Base-by-base conservation (phyloP, 371 early-diverging fungal species). In the Scutellospora calospora region DNA sequence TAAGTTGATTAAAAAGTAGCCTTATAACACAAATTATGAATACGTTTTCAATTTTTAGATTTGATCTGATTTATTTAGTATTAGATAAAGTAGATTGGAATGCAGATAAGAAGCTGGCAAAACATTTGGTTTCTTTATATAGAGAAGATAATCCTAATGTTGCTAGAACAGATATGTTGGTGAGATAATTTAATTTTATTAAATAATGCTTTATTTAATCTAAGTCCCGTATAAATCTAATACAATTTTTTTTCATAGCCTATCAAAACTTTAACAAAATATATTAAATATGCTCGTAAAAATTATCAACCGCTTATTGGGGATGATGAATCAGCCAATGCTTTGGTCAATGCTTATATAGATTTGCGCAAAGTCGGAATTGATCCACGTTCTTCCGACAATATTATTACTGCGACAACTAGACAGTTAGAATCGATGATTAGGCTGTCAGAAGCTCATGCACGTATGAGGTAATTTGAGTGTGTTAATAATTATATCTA, bases 361-460 rank as follows among this genome's bases (percentile, higher is more conserved):
- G 93, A 95, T 41, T 88, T 99, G 82, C 91, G 99, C 12, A 90
- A 93, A 80, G 87, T 95, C 75, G 98, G 98, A 18, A 88, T 90
- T 66, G 87, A 90, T 68, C 80, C 90, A 79, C 76, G 89, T 81
- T 65, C 87, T 57, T 82, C 85, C 22, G 93, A 91, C 27, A 95
- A 94, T 73, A 94, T 95, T 33, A 92, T 99, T 41, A 96, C 98
- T 20, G 99, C 99, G 1, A 99, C 99, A 0, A 99, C 99, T 3
- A 92, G 99, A 77, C 99, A 99, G 87, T 90, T 99, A 45, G 99
- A 99, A 90, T 96, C 97, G 29, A 94, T 99, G 94, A 98, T 99
- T 83, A 95, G 99, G 66, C 91, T 99, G 85, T 88, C 98, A 25
- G 99, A 99, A 85, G 99, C 99, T 3, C 98, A 98, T 83, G 99